Conservation (phyloP, 805 yeast species). For the Brettanomyces anomalus region DNA sequence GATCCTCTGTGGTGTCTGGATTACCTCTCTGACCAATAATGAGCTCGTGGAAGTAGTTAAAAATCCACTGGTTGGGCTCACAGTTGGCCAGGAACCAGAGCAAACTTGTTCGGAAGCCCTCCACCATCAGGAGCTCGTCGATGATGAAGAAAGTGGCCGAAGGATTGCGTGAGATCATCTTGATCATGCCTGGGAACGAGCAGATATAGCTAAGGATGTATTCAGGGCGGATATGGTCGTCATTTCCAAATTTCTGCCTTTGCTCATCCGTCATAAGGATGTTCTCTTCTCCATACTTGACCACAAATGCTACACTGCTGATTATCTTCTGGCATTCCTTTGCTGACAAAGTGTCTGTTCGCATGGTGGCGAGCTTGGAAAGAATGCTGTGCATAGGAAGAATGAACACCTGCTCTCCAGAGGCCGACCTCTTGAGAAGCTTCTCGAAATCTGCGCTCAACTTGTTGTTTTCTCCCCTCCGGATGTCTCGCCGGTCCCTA, state of each 20-base stretch:
- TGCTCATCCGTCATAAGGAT: constrained; percentile 15
- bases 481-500: constrained; percentile 66
- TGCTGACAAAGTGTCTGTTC: constrained; percentile 18
- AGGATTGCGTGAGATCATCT: constrained; percentile 39
- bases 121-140: constrained; percentile 66
- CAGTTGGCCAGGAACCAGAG: constrained; percentile 64
- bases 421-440: constrained; percentile 15
- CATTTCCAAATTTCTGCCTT: constrained; percentile 11
- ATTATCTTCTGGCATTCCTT: constrained; percentile 31
- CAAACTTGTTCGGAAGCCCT: constrained; percentile 51
- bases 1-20: constrained; percentile 3
- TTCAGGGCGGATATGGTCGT: constrained; percentile 36
- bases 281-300: constrained; percentile 24
- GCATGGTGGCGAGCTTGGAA: constrained; percentile 18
- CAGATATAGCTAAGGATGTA: constrained; percentile 39
- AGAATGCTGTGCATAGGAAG: constrained; percentile 21
- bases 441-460: constrained; percentile 21
- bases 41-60: constrained; percentile 57
- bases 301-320: constrained; percentile 45
- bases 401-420: constrained; percentile 15
- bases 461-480: constrained; percentile 46
- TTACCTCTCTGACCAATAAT: constrained; percentile 49
- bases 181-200: constrained; percentile 38
- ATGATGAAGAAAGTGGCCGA: constrained; percentile 44
- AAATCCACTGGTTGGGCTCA: constrained; percentile 43